Evolutionary conservation across 441 rosid species (phyloP).

Genomic region (Syzygium syzygioides): DNA sequence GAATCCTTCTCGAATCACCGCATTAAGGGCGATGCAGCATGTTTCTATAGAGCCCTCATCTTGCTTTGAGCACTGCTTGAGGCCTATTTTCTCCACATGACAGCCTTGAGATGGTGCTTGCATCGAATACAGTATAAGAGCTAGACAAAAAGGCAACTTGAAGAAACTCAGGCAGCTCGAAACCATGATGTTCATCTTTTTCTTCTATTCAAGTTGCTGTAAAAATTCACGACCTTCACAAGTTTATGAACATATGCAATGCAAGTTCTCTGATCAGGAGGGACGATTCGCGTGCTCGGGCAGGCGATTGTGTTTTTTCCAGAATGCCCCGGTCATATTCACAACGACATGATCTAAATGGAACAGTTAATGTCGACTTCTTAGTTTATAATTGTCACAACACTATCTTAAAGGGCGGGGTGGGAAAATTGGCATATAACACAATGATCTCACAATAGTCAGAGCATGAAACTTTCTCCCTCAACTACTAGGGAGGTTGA

Average conservation of each 20-base stretch:
- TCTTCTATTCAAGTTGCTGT: background rate
- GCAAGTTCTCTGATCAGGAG: background rate
- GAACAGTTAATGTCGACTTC: background rate
- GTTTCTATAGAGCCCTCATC: constrained; percentile 9
- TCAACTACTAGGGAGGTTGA: background rate
- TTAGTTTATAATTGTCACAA: background rate
- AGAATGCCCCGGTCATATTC: background rate
- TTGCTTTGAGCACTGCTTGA: background rate
- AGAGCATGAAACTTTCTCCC: background rate
- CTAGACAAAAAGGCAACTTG: background rate
- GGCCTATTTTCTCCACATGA: constrained; percentile 2
- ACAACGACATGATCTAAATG: background rate
- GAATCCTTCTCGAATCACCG: constrained; percentile 16
- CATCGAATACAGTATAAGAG: background rate
- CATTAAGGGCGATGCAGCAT: constrained; percentile 30
- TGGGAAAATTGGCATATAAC: background rate
- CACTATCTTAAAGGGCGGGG: background rate
- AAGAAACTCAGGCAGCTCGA: background rate
- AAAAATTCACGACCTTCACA: background rate
- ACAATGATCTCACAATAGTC: background rate
- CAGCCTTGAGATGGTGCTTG: constrained; percentile 5
- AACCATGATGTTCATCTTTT: background rate
- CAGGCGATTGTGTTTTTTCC: background rate
- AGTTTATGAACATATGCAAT: background rate
- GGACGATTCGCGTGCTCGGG: background rate